Base-by-base conservation (phyloP, 805 yeast species). In the Metschnikowia colocasiae region DNA sequence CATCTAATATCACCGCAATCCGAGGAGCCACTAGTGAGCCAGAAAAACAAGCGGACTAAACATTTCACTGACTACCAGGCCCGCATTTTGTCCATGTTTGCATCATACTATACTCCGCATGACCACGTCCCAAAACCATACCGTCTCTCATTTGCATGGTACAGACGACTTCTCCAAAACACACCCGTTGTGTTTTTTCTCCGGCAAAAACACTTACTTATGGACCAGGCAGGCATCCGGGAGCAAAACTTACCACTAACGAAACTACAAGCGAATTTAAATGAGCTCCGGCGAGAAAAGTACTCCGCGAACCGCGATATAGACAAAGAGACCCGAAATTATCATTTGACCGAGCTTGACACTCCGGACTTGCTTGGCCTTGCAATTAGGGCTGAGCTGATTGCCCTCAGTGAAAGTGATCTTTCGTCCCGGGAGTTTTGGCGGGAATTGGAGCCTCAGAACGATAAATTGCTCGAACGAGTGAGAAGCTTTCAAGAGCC, bases 121-220 rank as follows among this genome's bases (percentile, higher is more conserved):
- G 8, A 9, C 19, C 22, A 32, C 1, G 48, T 57, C 3, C 62
- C 60, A 2, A 18, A 46, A 1, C 50, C 47, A 9, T 19, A 23
- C 3, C 35, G 37, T 23, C 60, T 62, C 36, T 57, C 67, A 12
- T 60, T 58, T 50, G 51, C 52, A 37, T 69, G 72, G 72, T 68
- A 59, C 48, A 49, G 47, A 23, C 52, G 62, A 33, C 57, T 68
- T 15, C 48, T 70, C 15, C 43, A 51, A 4, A 45, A 52, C 7
- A 57, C 73, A 1, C 74, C 74, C 3, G 52, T 69, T 6, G 43
- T 63, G 1, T 48, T 70, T 13, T 51, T 70, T 13, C 55, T 69
- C 19, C 56, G 58, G 36, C 66, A 65, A 45, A 50, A 48, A 36
- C 60, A 62, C 37, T 49, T 61, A 16, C 59, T 70, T 9, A 61